phyloP scores from a whole-genome alignment of 2,329 filamentous ascomycete genomes.

The Huntiella omanensis region DNA sequence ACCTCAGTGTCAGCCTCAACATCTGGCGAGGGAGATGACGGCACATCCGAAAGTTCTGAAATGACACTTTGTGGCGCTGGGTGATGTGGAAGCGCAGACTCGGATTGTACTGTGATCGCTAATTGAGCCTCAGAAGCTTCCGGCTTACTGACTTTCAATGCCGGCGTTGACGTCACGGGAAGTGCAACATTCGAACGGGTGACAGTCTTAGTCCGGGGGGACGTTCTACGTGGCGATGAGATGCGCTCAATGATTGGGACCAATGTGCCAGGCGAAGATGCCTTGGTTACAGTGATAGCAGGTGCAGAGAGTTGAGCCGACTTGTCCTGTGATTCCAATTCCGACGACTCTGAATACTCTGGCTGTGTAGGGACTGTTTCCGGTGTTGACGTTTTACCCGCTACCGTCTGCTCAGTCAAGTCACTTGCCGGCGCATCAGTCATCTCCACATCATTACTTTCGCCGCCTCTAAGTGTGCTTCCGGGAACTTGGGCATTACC shows the following conservation, averaged over 20 bases:
- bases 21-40: conserved; percentile 3
- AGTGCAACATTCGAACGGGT: too few relatives aligned
- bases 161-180: too few relatives aligned
- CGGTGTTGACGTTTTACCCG: background rate
- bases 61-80: conserved; percentile 8
- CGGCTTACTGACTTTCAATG: background rate
- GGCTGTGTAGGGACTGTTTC: background rate
- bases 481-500: conserved; percentile 1
- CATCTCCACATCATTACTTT: conserved; percentile 9
- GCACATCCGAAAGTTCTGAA: conserved; percentile 9
- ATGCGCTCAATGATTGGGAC: background rate
- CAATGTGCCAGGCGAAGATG: conserved; percentile 6
- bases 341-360: conserved; percentile 8
- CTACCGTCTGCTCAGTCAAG: background rate
- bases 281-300: conserved; percentile 14
- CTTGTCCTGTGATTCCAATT: conserved; percentile 9
- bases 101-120: background rate
- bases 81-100: conserved; percentile 8
- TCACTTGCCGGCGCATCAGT: conserved; percentile 1
- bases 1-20: conserved; percentile 1
- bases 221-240: conserved; percentile 1
- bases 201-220: background rate
- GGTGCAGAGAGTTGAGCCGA: background rate
- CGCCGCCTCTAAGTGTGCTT: background rate
- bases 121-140: background rate